Percentiles rank a stretch among this genome's conserved stretches.
phyloP scores from a whole-genome alignment of 2,329 filamentous ascomycete species.

The Ilyonectria sp. region DNA sequence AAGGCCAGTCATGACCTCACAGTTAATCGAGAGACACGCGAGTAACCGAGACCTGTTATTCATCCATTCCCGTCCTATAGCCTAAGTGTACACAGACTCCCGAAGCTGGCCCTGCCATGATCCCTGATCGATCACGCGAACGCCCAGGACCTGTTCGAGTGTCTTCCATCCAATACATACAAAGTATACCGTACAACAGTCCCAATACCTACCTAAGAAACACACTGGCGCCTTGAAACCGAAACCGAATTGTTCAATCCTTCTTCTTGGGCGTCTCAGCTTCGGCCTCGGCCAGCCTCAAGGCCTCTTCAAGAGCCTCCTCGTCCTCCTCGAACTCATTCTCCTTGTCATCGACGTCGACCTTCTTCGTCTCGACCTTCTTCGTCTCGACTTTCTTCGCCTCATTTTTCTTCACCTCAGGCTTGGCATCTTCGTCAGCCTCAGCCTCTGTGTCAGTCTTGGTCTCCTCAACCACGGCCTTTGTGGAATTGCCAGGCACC shows the following conservation, averaged over 20 bases:
- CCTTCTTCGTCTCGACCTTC: slow-evolving; percentile 27
- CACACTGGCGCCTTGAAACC: slow-evolving; percentile 26
- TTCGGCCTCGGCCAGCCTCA: slow-evolving; percentile 53
- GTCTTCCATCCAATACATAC: slow-evolving; percentile 26
- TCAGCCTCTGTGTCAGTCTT: slow-evolving; percentile 44
- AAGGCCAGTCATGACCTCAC: slow-evolving; percentile 12
- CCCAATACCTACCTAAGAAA: slow-evolving; percentile 17
- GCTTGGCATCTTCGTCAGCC: slow-evolving; percentile 34
- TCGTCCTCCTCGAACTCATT: slow-evolving; percentile 56
- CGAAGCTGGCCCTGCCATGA: slow-evolving; percentile 31
- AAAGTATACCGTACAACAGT: slow-evolving; percentile 27
- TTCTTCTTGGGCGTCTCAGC: slow-evolving; percentile 45
- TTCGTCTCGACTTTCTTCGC: slow-evolving; percentile 25
- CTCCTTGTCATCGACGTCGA: slow-evolving; percentile 37
- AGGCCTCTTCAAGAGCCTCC: slow-evolving; percentile 55
- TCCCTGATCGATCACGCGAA: slow-evolving; percentile 27
- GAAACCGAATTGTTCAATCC: slow-evolving; percentile 4
- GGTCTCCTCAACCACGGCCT: slow-evolving; percentile 43
- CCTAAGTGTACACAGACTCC: slow-evolving; percentile 35
- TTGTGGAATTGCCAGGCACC: slow-evolving; percentile 55
- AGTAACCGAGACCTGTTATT: slow-evolving; percentile 22
- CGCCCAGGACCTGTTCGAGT: slow-evolving; percentile 23
- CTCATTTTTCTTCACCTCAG: slow-evolving; percentile 45
- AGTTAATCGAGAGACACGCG: slow-evolving; percentile 7
- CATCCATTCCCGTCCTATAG: slow-evolving; percentile 24